Evolutionary conservation across 495 filamentous ascomycete species (phyloP).

Genomic region (Podospora anserina): DNA sequence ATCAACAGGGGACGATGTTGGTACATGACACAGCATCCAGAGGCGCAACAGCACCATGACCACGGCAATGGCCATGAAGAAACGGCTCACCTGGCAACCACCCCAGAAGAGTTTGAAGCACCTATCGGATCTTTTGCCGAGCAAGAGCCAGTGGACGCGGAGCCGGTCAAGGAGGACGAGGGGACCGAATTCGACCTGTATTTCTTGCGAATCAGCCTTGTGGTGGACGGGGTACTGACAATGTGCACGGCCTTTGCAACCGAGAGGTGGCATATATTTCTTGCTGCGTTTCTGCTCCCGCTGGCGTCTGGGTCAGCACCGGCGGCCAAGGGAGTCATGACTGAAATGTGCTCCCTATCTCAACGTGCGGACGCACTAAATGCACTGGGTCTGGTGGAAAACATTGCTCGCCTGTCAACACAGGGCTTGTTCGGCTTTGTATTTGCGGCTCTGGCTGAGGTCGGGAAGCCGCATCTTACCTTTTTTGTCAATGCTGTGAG

Average conservation of each 20-base stretch:
- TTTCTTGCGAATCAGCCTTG: constrained; percentile 51
- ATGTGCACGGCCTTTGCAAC: constrained; percentile 49
- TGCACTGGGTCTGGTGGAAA: constrained; percentile 55
- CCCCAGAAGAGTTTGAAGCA: constrained; percentile 39
- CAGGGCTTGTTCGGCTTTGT: constrained; percentile 54
- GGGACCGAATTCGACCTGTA: constrained; percentile 52
- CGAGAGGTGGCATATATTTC: constrained; percentile 53
- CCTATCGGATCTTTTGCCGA: constrained; percentile 41
- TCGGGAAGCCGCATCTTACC: constrained; percentile 48
- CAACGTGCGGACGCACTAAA: constrained; percentile 53
- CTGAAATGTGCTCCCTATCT: constrained; percentile 48
- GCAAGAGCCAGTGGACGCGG: constrained; percentile 39
- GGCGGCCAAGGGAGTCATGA: constrained; percentile 57
- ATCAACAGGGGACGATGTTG: constrained; percentile 48
- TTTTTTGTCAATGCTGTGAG: constrained; percentile 55
- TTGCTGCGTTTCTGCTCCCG: constrained; percentile 49
- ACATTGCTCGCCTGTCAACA: constrained; percentile 49
- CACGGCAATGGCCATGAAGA: not conserved
- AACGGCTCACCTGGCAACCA: constrained; percentile 21
- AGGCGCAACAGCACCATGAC: not conserved
- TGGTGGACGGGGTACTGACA: constrained; percentile 52
- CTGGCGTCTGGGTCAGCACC: constrained; percentile 55
- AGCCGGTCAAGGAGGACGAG: constrained; percentile 32
- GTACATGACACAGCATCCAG: constrained; percentile 30
- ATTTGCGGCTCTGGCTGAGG: constrained; percentile 48